Conservation (phyloP, 2,329 filamentous ascomycete genomes). For the Penicillium sp. region DNA sequence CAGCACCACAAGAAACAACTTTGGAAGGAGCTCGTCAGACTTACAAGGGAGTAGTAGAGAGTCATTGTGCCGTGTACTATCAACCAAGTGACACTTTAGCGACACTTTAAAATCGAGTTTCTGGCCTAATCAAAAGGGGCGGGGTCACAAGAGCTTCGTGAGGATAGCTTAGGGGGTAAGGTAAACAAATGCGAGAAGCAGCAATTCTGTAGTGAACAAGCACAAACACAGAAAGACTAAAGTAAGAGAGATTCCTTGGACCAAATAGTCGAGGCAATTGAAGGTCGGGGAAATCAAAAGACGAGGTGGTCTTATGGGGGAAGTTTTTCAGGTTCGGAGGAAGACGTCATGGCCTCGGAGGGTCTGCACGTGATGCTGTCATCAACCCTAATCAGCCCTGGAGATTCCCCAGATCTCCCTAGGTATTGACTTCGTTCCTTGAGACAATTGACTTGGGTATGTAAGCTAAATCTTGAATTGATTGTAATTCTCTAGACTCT, state of each 20-base stretch:
- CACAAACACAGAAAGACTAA: neutral
- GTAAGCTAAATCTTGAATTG: neutral
- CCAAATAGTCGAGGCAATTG: constrained; percentile 29
- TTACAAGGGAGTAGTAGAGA: constrained; percentile 60
- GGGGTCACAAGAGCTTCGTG: constrained; percentile 13
- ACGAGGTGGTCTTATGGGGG: constrained; percentile 63
- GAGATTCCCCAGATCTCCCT: neutral
- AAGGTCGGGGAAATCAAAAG: constrained; percentile 19
- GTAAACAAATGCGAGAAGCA: constrained; percentile 13
- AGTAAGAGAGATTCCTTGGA: constrained; percentile 3
- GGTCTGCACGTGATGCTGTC: constrained; percentile 16
- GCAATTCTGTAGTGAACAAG: neutral
- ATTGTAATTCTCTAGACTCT: neutral
- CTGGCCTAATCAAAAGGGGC: constrained; percentile 15
- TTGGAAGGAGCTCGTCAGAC: constrained; percentile 22
- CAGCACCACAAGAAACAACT: neutral
- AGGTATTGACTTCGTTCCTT: neutral
- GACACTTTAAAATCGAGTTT: constrained; percentile 1
- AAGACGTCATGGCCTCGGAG: constrained; percentile 28
- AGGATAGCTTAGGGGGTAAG: constrained; percentile 7
- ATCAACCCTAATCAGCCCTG: neutral
- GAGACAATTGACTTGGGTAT: neutral
- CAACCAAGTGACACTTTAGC: neutral
- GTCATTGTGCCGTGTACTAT: constrained; percentile 48
- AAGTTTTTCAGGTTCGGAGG: constrained; percentile 16